These are phyloP conservation scores for Globisporangium spinosum DNA, from an alignment of 352 stramenopile species.

Conservation along the genomic window DNA sequence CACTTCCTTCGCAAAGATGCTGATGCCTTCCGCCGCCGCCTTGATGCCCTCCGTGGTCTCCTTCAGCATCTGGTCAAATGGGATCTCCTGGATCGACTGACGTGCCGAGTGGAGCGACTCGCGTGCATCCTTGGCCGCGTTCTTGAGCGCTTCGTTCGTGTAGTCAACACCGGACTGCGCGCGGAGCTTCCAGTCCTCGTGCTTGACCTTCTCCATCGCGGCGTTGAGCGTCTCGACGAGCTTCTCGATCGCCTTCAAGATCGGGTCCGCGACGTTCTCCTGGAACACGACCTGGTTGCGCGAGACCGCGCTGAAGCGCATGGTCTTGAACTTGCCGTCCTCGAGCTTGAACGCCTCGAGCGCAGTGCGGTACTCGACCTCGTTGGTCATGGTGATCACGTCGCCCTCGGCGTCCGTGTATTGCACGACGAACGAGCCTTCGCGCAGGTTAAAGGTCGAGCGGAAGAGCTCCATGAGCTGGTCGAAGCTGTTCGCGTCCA, in stretches of 20 bases:
- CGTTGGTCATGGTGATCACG: constrained; percentile 64
- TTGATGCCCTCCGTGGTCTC: constrained; percentile 79
- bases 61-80: constrained; percentile 80
- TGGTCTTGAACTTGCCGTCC: constrained; percentile 34
- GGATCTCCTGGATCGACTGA: constrained; percentile 73
- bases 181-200: constrained; percentile 66
- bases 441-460: constrained; percentile 51
- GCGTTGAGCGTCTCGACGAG: constrained; percentile 73
- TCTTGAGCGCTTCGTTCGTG: constrained; percentile 66
- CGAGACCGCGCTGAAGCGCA: constrained; percentile 67
- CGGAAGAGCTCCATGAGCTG: constrained; percentile 52
- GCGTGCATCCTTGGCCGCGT: constrained; percentile 47
- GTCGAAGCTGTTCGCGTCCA: constrained; percentile 43
- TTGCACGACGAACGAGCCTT: constrained; percentile 61
- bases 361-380: constrained; percentile 62
- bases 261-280: constrained; percentile 73
- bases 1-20: constrained; percentile 71
- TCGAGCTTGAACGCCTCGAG: constrained; percentile 49
- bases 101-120: constrained; percentile 47
- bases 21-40: constrained; percentile 64
- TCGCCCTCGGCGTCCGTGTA: constrained; percentile 80
- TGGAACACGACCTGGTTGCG: constrained; percentile 65
- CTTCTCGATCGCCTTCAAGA: constrained; percentile 80
- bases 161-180: constrained; percentile 48
- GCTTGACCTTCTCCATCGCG: constrained; percentile 83